phyloP scores from a whole-genome alignment of 768 basidiomycete species.

The Favolaschia claudopus region DNA sequence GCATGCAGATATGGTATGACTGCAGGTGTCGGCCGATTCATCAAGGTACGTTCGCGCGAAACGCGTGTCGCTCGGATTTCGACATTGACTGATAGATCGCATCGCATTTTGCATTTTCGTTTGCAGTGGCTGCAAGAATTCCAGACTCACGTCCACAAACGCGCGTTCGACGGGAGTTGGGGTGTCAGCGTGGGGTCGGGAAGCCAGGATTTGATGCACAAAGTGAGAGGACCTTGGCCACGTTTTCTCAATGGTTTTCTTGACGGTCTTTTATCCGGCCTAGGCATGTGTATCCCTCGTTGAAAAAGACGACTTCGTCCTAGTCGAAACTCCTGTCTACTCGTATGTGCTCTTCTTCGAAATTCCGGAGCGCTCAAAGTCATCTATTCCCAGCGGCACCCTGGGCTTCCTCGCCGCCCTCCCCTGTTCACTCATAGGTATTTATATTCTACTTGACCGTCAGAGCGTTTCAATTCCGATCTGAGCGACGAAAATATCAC shows the following conservation, averaged over 20 bases:
- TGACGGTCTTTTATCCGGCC: background rate
- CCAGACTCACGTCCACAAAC: conserved; percentile 47
- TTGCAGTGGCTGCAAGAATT: conserved; percentile 44
- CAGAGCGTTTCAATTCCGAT: background rate
- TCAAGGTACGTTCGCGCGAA: background rate
- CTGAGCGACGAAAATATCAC: too few relatives aligned
- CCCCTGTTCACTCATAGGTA: conserved; percentile 34
- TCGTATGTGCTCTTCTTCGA: conserved; percentile 8
- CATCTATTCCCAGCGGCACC: conserved; percentile 5
- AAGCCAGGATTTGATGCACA: conserved; percentile 56
- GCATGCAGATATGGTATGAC: conserved; percentile 45
- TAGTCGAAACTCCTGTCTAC: conserved; percentile 54
- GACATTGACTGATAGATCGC: background rate
- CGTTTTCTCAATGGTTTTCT: background rate
- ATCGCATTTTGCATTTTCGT: background rate
- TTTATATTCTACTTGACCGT: background rate
- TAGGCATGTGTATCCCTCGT: conserved; percentile 47
- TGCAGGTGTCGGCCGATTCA: conserved; percentile 42
- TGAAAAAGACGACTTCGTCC: conserved; percentile 53
- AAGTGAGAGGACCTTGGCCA: conserved; percentile 31
- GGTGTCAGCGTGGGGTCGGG: conserved; percentile 51
- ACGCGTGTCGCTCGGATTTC: background rate
- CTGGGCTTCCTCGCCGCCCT: conserved; percentile 23
- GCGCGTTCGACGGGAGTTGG: conserved; percentile 44
- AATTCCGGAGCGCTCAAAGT: background rate